Base-by-base conservation (phyloP, 192 early-diverging fungal genomes). In the Entomortierella parvispora region DNA sequence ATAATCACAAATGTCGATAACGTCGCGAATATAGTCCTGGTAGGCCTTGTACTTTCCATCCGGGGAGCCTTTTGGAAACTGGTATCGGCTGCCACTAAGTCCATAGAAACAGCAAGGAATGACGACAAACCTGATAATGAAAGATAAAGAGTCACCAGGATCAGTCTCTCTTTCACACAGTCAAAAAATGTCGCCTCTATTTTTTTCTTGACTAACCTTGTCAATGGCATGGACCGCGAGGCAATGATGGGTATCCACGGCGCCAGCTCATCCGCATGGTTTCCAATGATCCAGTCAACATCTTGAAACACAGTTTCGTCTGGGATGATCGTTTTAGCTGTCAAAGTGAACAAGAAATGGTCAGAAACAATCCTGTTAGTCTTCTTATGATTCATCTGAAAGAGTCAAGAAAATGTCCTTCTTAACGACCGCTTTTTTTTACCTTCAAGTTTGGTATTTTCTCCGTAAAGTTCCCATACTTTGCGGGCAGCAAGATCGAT, bases 191-290 rank as follows among this genome's bases (percentile, higher is more conserved):
- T 32, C 45, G 37, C 47, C 46, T 59, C 31, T 12, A 42, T 53
- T 46, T 52, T 25, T 28, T 11, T 33, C 26, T 75, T 44, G 45
- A 51, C 49, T 68, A 80, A 83, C 84, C 82, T 84, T 58, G 83
- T 76, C 51, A 75, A 31, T 3, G 66, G 52, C 20, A 72, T 74
- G 40, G 84, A 83, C 37, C 78, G 71, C 1, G 89, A 79, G 2
- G 92, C 90, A 34, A 94, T 90, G 26, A 93, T 87, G 17, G 94
- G 93, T 26, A 93, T 89, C 90, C 94, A 96, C 22, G 92, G 90
- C 14, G 91, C 91, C 31, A 96, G 81, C 69, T 96, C 94, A 71
- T 96, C 94, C 3, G 94, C 90, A 65, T 96, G 94, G 82, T 96
- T 96, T 5, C 93, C 94, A 58, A 96, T 91, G 22, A 96, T 77